A percentile compares a stretch with the other conserved stretches of the same genome.
phyloP scores from a whole-genome alignment of 139 green algal species.

The Chlamydomonas incerta region DNA sequence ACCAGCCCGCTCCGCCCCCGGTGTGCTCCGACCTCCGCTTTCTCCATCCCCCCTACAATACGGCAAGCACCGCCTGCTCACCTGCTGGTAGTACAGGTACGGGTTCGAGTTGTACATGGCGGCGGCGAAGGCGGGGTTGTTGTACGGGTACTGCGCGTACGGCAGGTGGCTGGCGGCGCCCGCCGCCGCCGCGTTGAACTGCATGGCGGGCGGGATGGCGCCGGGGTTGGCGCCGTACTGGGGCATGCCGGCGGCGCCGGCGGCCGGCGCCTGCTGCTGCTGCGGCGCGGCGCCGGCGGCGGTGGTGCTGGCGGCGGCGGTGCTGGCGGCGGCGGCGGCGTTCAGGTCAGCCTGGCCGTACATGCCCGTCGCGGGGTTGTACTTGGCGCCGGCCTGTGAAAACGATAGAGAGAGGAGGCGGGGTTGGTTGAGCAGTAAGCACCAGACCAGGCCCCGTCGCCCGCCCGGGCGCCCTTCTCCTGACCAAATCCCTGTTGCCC shows the following conservation, averaged over 20 bases:
- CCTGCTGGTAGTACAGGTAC: conserved; percentile 33
- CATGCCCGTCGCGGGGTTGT: conserved; percentile 31
- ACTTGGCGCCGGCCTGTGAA: conserved; percentile 7
- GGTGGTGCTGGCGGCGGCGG: background rate
- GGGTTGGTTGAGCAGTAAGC: no score
- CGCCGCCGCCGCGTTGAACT: conserved; percentile 21
- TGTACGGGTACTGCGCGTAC: conserved; percentile 27
- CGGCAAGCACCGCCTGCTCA: background rate
- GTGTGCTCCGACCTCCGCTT: no score
- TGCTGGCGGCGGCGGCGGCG: background rate
- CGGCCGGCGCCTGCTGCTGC: background rate
- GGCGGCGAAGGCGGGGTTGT: conserved; percentile 16
- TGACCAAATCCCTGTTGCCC: no score
- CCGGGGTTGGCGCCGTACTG: conserved; percentile 3
- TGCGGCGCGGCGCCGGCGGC: background rate
- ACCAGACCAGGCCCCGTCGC: no score
- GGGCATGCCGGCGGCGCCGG: background rate
- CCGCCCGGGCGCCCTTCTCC: no score
- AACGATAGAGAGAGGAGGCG: no score
- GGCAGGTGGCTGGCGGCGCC: conserved; percentile 7
- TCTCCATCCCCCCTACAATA: background rate
- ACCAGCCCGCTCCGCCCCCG: no score
- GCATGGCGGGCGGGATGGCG: conserved; percentile 18
- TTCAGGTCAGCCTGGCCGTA: conserved; percentile 31
- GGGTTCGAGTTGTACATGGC: conserved; percentile 38